A percentile compares a stretch with the other conserved stretches of the same genome.
phyloP scores from a whole-genome alignment of 148 eudicot species.

The Suaeda aralocaspica region DNA sequence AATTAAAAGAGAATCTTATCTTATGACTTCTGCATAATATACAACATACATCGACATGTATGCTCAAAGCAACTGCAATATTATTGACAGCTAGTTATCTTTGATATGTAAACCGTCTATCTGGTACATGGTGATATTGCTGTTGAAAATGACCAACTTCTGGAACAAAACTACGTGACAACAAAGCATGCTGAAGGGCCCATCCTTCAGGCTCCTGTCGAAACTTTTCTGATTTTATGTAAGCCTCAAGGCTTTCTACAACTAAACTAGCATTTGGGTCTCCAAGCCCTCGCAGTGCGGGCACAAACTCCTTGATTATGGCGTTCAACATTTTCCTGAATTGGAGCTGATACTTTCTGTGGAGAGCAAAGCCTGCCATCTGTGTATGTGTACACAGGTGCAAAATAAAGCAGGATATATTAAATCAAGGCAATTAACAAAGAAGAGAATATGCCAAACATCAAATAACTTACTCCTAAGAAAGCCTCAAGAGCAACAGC shows the following conservation, averaged over 20 bases:
- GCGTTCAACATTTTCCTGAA: slow-evolving; percentile 57
- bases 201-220: slow-evolving; percentile 70
- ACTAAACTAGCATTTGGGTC: slow-evolving; percentile 35
- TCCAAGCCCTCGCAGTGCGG: slow-evolving; percentile 33
- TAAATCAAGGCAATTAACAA: not conserved
- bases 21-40: not conserved
- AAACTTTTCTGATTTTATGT: slow-evolving; percentile 51
- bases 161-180: slow-evolving; percentile 25
- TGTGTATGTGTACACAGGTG: slow-evolving; percentile 21
- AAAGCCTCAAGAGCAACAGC: slow-evolving; percentile 74
- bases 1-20: not conserved
- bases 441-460: not conserved
- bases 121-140: slow-evolving; percentile 17
- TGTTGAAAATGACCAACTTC: slow-evolving; percentile 5
- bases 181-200: slow-evolving; percentile 33
- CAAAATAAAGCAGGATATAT: not conserved
- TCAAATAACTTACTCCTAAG: slow-evolving; percentile 52
- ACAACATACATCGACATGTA: not conserved
- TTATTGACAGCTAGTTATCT: not conserved
- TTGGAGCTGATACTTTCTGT: slow-evolving; percentile 61
- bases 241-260: slow-evolving; percentile 37
- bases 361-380: slow-evolving; percentile 85
- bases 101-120: slow-evolving; percentile 14
- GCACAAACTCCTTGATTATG: slow-evolving; percentile 48
- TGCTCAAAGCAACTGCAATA: not conserved